These are phyloP conservation scores for Quercus variabilis DNA, from an alignment of 306 rosid species.

Conservation along the genomic window DNA sequence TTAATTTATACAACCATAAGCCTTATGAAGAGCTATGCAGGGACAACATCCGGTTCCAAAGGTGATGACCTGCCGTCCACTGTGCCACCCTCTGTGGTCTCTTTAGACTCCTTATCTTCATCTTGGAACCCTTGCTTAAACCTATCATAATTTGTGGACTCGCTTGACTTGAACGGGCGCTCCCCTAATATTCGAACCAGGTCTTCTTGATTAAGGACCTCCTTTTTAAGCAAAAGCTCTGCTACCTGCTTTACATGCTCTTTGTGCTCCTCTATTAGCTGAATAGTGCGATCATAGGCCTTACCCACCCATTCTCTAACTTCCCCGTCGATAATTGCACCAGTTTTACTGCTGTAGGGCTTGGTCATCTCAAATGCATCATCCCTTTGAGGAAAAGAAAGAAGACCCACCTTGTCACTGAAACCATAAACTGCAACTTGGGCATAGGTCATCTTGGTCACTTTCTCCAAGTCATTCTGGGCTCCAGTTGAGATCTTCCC, in stretches of 20 bases:
- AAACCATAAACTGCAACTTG: constrained; percentile 41
- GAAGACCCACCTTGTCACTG: constrained; percentile 42
- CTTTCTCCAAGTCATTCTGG: constrained; percentile 43
- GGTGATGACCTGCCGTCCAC: not conserved
- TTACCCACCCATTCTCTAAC: constrained; percentile 45
- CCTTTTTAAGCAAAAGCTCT: constrained; percentile 41
- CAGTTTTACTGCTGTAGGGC: constrained; percentile 42
- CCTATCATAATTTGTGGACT: constrained; percentile 31
- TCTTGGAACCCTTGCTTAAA: constrained; percentile 33
- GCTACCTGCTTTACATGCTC: constrained; percentile 31
- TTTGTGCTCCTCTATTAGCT: constrained; percentile 36
- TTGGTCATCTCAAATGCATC: constrained; percentile 29
- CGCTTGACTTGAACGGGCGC: constrained; percentile 26
- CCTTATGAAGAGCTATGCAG: not conserved
- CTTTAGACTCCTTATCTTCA: constrained; percentile 17
- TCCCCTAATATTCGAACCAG: constrained; percentile 36
- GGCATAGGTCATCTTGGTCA: constrained; percentile 46
- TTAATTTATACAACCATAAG: not conserved
- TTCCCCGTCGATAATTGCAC: constrained; percentile 38
- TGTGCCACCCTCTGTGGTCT: not conserved
- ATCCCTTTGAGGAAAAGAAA: constrained; percentile 37
- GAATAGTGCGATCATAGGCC: constrained; percentile 31
- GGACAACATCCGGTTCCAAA: not conserved
- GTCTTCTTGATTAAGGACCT: constrained; percentile 43
- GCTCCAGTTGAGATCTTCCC: constrained; percentile 49